Conservation (phyloP, 257 asterid genomes). For the Solanum tacnaense region DNA sequence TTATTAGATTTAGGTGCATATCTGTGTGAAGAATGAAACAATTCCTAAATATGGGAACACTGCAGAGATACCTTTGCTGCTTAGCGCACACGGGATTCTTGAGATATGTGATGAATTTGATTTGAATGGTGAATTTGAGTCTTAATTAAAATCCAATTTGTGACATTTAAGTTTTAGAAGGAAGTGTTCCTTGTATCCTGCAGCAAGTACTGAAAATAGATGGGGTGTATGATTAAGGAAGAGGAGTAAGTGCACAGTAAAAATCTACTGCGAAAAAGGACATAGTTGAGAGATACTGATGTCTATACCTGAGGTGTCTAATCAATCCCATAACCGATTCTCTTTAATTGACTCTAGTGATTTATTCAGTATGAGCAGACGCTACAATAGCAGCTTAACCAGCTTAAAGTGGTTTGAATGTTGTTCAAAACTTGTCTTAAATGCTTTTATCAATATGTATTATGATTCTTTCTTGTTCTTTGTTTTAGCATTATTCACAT, state of each 20-base stretch:
- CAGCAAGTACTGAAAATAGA: not conserved
- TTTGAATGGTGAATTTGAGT: not conserved
- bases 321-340: not conserved
- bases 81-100: not conserved
- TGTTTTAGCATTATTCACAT: not conserved
- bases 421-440: not conserved
- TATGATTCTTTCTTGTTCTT: not conserved
- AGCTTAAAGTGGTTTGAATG: not conserved
- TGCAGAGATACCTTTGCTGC: not conserved
- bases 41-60: not conserved
- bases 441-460: not conserved
- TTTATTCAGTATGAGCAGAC: not conserved
- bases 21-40: not conserved
- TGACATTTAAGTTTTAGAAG: not conserved
- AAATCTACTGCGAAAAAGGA: not conserved
- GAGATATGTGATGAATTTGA: not conserved
- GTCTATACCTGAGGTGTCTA: not conserved
- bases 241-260: not conserved
- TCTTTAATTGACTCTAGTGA: not conserved
- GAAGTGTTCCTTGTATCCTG: not conserved
- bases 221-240: not conserved
- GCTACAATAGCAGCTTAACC: not conserved
- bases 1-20: not conserved
- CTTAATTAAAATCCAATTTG: not conserved
- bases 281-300: not conserved